phyloP scores from a whole-genome alignment of 495 filamentous ascomycete species.

The Aspergillus indologenus region DNA sequence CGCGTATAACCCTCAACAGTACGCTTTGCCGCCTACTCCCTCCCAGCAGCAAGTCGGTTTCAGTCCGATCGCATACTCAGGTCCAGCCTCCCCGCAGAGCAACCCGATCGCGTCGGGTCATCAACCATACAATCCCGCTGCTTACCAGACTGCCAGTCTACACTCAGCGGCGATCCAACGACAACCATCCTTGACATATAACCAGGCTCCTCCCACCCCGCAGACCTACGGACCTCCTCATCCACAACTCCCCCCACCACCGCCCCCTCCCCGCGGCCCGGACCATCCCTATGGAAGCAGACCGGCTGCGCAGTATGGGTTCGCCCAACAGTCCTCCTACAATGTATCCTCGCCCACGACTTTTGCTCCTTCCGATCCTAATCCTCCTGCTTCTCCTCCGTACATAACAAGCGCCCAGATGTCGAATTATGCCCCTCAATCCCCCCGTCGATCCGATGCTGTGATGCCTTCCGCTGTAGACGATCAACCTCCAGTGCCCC shows the following conservation, averaged over 20 bases:
- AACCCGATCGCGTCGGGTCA: slow-evolving; percentile 34
- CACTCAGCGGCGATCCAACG: slow-evolving; percentile 29
- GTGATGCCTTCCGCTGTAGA: slow-evolving; percentile 28
- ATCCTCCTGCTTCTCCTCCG: slow-evolving; percentile 22
- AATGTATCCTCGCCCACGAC: slow-evolving; percentile 23
- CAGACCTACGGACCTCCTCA: slow-evolving; percentile 34
- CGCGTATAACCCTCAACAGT: slow-evolving; percentile 82
- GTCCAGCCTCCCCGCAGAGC: slow-evolving; percentile 30
- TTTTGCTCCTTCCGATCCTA: slow-evolving; percentile 23
- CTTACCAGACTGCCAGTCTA: slow-evolving; percentile 49
- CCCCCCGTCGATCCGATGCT: slow-evolving; percentile 26
- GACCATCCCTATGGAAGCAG: slow-evolving; percentile 49
- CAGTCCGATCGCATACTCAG: slow-evolving; percentile 44
- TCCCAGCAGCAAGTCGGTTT: slow-evolving; percentile 42
- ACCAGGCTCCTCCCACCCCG: slow-evolving; percentile 34
- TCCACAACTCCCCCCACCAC: slow-evolving; percentile 41
- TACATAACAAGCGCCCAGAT: slow-evolving; percentile 29
- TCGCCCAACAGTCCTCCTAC: slow-evolving; percentile 23
- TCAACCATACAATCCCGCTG: slow-evolving; percentile 72
- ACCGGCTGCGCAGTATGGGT: slow-evolving; percentile 28
- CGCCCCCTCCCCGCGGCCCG: slow-evolving; percentile 45
- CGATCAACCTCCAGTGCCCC: slow-evolving; percentile 48
- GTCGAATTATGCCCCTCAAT: slow-evolving; percentile 30
- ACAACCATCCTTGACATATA: slow-evolving; percentile 32
- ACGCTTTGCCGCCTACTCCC: slow-evolving; percentile 61